These are phyloP conservation scores for Micractinium conductrix DNA, from an alignment of 139 green algal species.

Conservation along the genomic window DNA sequence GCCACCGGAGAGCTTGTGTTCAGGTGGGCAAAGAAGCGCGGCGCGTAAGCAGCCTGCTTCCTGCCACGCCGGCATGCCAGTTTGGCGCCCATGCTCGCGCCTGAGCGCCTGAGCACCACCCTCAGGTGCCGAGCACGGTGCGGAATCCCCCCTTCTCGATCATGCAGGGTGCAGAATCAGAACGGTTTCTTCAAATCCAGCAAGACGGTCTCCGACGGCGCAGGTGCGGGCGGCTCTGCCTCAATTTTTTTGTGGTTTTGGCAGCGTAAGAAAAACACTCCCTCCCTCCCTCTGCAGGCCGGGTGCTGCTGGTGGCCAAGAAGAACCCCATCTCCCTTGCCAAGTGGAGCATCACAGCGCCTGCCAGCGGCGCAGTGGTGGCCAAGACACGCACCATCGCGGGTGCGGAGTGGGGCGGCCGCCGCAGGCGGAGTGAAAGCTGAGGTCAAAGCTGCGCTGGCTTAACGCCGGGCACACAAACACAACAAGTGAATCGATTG, in stretches of 20 bases:
- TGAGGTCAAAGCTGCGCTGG: neutral
- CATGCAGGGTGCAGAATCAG: conserved; percentile 1
- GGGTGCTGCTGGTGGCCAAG: neutral
- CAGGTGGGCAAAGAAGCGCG: neutral
- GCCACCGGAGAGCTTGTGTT: neutral
- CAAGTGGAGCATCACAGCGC: conserved; percentile 7
- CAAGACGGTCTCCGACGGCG: conserved; percentile 6
- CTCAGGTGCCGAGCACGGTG: neutral
- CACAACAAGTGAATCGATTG: too few relatives aligned
- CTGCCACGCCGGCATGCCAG: neutral
- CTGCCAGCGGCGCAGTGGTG: neutral
- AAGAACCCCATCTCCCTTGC: conserved; percentile 2
- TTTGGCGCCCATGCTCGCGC: too few relatives aligned
- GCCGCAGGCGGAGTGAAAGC: neutral
- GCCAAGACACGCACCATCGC: conserved; percentile 6
- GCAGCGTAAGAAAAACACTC: too few relatives aligned
- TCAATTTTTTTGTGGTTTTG: too few relatives aligned
- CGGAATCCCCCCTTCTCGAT: neutral
- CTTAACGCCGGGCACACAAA: too few relatives aligned
- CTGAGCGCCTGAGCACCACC: too few relatives aligned
- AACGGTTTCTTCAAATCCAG: neutral
- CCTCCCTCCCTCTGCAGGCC: too few relatives aligned
- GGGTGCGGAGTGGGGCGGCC: neutral
- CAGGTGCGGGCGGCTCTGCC: too few relatives aligned
- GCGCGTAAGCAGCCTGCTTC: neutral